Conservation (phyloP, 257 asterid genomes). For the Solanum bukasovii region DNA sequence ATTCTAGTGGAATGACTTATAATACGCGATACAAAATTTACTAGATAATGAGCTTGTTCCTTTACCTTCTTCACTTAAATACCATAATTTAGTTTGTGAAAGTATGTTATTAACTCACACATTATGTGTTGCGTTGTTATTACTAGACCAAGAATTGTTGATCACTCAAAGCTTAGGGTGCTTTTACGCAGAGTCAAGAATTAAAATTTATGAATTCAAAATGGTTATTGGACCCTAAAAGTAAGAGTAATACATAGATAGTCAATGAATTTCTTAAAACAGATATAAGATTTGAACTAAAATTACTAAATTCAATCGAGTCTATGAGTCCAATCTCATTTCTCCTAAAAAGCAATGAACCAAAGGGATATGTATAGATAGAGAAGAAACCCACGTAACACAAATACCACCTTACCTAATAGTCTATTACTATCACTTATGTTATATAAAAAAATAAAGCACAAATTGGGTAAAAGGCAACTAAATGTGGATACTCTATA, state of each 20-base stretch:
- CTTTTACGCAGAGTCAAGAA: background rate
- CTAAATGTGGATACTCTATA: background rate
- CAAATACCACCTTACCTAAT: background rate
- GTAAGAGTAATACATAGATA: background rate
- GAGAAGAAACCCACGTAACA: background rate
- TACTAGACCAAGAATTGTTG: background rate
- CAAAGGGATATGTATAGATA: background rate
- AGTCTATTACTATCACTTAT: background rate
- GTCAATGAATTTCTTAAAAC: background rate
- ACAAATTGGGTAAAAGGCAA: background rate
- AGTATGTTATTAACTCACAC: background rate
- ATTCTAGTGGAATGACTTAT: too few relatives aligned
- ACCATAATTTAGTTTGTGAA: too few relatives aligned
- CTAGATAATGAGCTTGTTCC: background rate
- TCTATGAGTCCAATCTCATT: background rate
- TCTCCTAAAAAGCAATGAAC: background rate
- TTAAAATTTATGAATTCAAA: background rate
- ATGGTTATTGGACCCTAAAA: too few relatives aligned
- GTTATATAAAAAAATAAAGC: background rate
- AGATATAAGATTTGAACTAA: too few relatives aligned
- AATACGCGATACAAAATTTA: background rate
- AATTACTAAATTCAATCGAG: too few relatives aligned
- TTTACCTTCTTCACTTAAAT: background rate
- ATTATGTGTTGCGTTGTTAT: background rate
- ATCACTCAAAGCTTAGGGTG: background rate